Evolutionary conservation across 441 rosid genomes (phyloP), one percentile per base, ranked within the genome.

Genomic region (Pelargonium cotyledonis): DNA sequence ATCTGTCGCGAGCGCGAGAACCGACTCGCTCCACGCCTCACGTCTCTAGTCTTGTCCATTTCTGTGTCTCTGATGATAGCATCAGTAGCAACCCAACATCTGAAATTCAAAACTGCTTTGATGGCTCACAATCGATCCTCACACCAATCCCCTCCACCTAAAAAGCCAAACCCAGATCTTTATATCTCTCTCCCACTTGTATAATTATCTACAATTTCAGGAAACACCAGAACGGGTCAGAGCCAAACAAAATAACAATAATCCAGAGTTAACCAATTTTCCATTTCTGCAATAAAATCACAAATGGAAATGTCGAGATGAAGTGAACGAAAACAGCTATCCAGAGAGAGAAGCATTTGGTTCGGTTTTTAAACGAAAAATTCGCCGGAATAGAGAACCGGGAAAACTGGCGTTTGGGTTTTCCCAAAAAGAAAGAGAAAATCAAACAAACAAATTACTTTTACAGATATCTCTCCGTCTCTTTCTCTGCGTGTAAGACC

Each of bases 1-100:
- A 72, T 73, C 55, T 82, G 84, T 71, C 79, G 75, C 16, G 86
- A 51, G 58, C 58, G 58, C 58, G 15, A 76, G 66, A 81, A 75
- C 83, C 86, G 82, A 80, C 76, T 80, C 68, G 80, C 77, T 82
- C 78, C 80, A 74, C 83, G 91, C 82, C 80, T 83, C 86, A 76
- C 74, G 82, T 86, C 89, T 72, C 80, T 75, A 76, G 72, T 73
- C 79, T 76, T 88, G 84, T 85, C 87, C 85, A 83, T 88, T 76
- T 83, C 84, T 70, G 62, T 67, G 70, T 65, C 67, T 73, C 51
- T 58, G 65, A 71, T 74, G 75, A 70, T 68, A 63, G 77, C 64
- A 71, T 66, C 53, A 43, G 70, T 23, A 69, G 61, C 72, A 55
- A 65, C 68, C 12, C 57, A 6, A 68, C 51, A 64, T 65, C 26